Base-by-base conservation (phyloP, 306 rosid species). In the Begonia loranthoides region DNA sequence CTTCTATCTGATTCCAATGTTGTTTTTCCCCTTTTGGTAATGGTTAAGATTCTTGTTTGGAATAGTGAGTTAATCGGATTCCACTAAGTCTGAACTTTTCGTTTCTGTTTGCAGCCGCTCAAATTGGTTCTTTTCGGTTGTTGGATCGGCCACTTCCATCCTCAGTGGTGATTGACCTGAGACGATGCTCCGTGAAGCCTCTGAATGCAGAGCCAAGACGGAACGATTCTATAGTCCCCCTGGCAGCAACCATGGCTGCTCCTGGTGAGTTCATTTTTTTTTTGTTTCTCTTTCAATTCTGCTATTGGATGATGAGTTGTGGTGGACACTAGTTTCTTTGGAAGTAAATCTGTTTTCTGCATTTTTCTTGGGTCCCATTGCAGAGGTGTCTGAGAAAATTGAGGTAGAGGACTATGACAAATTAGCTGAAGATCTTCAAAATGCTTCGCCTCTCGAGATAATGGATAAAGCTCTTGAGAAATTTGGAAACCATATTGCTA, bases 381-480 rank as follows among this genome's bases (percentile, higher is more conserved):
- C 80, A 86, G 95, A 82, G 78, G 75, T 70, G 36, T 66, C 1
- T 13, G 87, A 78, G 63, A 66, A 70, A 50, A 74, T 50, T 6
- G 87, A 78, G 66, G 58, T 22, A 1, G 78, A 66, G 39, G 71
- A 87, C 61, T 62, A 13, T 53, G 71, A 58, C 17, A 63, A 57
- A 46, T 72, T 83, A 63, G 87, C 87, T 0, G 44, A 39, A 45
- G 70, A 62, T 36, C 92, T 87, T 16, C 72, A 54, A 45, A 76
- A 65, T 68, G 92, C 94, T 66, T 87, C 92, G 10, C 96, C 96
- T 57, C 83, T 83, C 60, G 68, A 78, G 64, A 72, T 87, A 14
- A 87, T 87, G 66, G 87, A 83, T 19, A 74, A 41, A 51, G 96
- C 94, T 41, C 87, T 87, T 12, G 78, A 74, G 70, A 76, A 62